phyloP scores from a whole-genome alignment of 352 stramenopile genomes.

The Saprolegnia parasitica region DNA sequence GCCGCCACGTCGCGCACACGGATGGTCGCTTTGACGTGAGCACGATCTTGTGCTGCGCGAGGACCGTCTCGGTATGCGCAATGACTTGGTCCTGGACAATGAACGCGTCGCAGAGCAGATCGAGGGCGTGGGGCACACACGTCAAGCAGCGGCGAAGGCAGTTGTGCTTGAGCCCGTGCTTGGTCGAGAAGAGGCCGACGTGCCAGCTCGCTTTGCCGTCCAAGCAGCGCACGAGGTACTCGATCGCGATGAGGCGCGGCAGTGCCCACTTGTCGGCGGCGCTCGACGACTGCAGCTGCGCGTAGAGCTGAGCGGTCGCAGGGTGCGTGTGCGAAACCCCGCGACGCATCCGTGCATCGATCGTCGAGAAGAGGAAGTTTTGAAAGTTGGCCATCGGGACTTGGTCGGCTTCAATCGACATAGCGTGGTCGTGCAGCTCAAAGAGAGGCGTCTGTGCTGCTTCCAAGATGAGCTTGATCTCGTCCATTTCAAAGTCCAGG shows the following conservation, averaged over 20 bases:
- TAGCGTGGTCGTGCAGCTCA: no score
- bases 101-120: not conserved
- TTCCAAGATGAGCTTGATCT: no score
- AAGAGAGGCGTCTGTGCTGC: no score
- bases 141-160: not conserved
- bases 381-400: no score
- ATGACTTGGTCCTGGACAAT: not conserved
- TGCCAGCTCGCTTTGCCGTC: not conserved
- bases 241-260: not conserved
- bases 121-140: not conserved
- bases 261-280: not conserved
- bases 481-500: no score
- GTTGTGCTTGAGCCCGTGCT: not conserved
- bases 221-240: not conserved
- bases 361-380: no score
- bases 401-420: no score
- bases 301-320: not conserved
- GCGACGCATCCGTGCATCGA: no score
- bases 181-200: not conserved
- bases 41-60: not conserved
- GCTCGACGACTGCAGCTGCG: not conserved
- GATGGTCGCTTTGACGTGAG: not conserved
- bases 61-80: not conserved
- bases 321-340: not conserved
- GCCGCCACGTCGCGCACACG: not conserved